Evolutionary conservation across 1,284 basidiomycete species (phyloP).

Genomic region (Singerocomus rubriflavus): DNA sequence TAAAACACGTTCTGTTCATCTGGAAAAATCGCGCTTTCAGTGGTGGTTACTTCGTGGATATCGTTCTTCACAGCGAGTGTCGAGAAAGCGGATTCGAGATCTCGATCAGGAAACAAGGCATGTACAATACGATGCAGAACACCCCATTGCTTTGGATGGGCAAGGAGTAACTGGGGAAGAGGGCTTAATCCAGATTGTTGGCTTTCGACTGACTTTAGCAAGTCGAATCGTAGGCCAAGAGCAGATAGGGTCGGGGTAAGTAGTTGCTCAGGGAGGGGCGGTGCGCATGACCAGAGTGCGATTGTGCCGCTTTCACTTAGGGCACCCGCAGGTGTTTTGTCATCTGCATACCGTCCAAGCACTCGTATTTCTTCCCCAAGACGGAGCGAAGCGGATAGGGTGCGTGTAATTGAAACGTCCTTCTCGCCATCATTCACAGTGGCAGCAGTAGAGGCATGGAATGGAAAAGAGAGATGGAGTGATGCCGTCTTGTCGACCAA

Average conservation of each 20-base stretch:
- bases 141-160: conserved; percentile 25
- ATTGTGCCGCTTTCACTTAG: conserved; percentile 25
- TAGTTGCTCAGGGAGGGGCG: conserved; percentile 25
- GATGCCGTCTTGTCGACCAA: conserved; percentile 22
- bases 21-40: conserved; percentile 29
- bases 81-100: conserved; percentile 42
- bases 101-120: conserved; percentile 23
- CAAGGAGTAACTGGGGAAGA: conserved; percentile 31
- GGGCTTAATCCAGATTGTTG: conserved; percentile 1
- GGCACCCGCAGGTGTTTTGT: conserved; percentile 23
- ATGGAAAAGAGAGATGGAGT: conserved; percentile 30
- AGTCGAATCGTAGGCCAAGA: conserved; percentile 24
- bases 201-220: background rate
- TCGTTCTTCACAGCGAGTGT: conserved; percentile 44
- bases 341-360: conserved; percentile 21
- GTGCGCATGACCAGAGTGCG: conserved; percentile 30
- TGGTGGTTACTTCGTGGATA: conserved; percentile 18
- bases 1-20: conserved; percentile 65
- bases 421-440: conserved; percentile 13
- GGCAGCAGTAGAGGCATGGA: conserved; percentile 7
- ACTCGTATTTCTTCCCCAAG: conserved; percentile 14
- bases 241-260: conserved; percentile 22
- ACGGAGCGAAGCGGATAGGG: conserved; percentile 14
- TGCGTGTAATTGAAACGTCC: conserved; percentile 7
- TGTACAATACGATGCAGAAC: conserved; percentile 14